Base-by-base conservation (phyloP, 495 filamentous ascomycete species). In the Xylaria flabelliformis region DNA sequence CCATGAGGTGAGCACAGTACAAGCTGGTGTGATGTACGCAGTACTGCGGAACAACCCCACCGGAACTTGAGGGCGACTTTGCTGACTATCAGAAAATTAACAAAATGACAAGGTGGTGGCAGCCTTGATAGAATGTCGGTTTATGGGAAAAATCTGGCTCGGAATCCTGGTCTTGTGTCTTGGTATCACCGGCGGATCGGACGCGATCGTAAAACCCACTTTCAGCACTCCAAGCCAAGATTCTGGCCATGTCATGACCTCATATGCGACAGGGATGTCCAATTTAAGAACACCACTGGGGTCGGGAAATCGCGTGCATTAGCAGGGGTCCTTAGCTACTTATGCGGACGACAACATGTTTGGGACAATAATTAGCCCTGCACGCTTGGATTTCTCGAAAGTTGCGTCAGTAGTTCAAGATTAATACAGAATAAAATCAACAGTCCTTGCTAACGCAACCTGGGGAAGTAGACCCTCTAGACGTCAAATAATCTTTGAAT, bases 1-100 rank as follows among this genome's bases (percentile, higher is more conserved):
- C 77, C 77, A 79, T 79, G 72, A 56, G 64, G 44, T 26, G 39
- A 13, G 58, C 19, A 61, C 34, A 39, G 39, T 48, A 39, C 64
- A 67, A 51, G 42, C 46, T 46, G 46, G 13, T 39, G 63, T 42
- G n/a, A 69, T 59, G 24, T 32, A 63, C 26, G 19, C 10, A 10
- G 53, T 65, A 67, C 63, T 29, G 62, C 26, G 46, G 42, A 70
- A 64, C 46, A 55, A 70, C 42, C 32, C 56, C 44, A 55, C 68
- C 12, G 32, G 69, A 46, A 64, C 58, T 64, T 64, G 69, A 56
- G 24, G 17, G 39, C 56, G 59, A 71, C 69, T 71, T 56, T 5
- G 56, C 36, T 10, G 10, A 34, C 46, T 64, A 64, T 51, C 58
- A 34, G 39, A 36, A 46, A 64, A 32, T 21, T 1, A 36, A n/a